A percentile compares a stretch with the other conserved stretches of the same genome.
phyloP scores from a whole-genome alignment of 192 early-diverging fungal species.

The Mortierella antarctica region DNA sequence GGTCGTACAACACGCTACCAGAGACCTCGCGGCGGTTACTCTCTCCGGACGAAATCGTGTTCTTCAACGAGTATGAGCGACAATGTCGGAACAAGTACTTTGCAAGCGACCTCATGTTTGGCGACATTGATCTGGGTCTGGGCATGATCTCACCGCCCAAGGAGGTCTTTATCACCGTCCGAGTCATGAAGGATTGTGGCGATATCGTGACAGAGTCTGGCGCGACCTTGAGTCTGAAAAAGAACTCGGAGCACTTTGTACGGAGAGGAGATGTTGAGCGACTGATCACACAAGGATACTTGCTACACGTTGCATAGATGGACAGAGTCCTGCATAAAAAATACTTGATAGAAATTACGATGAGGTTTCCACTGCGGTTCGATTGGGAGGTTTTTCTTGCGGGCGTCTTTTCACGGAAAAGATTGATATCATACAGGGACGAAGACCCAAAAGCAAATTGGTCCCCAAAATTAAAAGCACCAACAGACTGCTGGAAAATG shows the following conservation, averaged over 20 bases:
- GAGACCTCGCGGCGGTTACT: constrained; percentile 26
- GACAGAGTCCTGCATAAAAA: background rate
- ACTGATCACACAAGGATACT: constrained; percentile 85
- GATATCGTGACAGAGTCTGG: constrained; percentile 93
- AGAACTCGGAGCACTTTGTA: constrained; percentile 88
- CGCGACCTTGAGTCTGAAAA: constrained; percentile 72
- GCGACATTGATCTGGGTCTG: constrained; percentile 79
- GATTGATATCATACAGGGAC: background rate
- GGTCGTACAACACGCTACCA: constrained; percentile 55
- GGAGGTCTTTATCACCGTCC: constrained; percentile 92
- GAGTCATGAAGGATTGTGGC: constrained; percentile 89
- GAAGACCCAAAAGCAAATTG: background rate
- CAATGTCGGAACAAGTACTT: constrained; percentile 70
- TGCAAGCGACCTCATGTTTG: constrained; percentile 59
- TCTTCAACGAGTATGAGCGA: constrained; percentile 70
- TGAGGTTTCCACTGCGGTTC: background rate
- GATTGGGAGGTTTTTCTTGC: background rate
- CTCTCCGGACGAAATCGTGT: constrained; percentile 69
- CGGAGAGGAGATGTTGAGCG: constrained; percentile 89
- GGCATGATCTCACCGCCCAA: constrained; percentile 84
- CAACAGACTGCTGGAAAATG: background rate
- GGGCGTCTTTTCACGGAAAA: too few species aligned
- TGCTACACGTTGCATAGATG: constrained; percentile 72
- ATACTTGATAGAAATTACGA: background rate
- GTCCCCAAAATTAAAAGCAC: background rate